phyloP scores from a whole-genome alignment of 192 early-diverging fungal genomes.

The Coemansia nantahalensis region DNA sequence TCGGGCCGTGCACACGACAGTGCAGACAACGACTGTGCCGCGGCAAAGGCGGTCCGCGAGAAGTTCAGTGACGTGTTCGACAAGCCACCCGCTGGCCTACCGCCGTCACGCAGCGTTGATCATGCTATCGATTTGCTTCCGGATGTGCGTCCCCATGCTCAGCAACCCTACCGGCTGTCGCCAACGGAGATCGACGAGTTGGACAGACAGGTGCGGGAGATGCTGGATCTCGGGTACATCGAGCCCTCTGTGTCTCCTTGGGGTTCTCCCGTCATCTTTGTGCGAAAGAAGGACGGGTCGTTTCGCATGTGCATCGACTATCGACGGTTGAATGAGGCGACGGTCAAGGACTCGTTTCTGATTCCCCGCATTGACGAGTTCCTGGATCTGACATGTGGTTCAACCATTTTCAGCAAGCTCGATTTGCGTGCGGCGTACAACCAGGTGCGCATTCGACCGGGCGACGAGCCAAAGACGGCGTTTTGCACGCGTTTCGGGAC shows the following conservation, averaged over 20 bases:
- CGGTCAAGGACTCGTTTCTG: slow-evolving; percentile 35
- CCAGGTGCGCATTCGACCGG: slow-evolving; percentile 31
- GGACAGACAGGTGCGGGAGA: not conserved
- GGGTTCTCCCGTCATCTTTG: slow-evolving; percentile 50
- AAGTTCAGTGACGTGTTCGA: not conserved
- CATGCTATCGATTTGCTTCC: slow-evolving; percentile 2
- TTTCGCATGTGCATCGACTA: slow-evolving; percentile 57
- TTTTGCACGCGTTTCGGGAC: slow-evolving; percentile 37
- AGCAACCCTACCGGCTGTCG: not conserved
- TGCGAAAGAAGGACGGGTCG: slow-evolving; percentile 53
- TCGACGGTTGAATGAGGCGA: slow-evolving; percentile 47
- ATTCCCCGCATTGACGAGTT: slow-evolving; percentile 54
- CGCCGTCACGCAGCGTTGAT: not conserved
- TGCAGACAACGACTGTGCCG: too few relatives aligned
- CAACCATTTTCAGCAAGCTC: slow-evolving; percentile 32
- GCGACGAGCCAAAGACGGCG: slow-evolving; percentile 48
- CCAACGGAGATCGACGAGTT: not conserved
- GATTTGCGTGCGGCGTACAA: slow-evolving; percentile 47
- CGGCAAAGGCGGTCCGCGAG: not conserved
- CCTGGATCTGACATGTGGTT: slow-evolving; percentile 21
- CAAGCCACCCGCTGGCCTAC: slow-evolving; percentile 1
- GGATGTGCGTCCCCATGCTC: not conserved
- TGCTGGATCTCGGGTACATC: slow-evolving; percentile 15
- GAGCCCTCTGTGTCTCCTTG: slow-evolving; percentile 18
- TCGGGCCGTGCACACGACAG: too few relatives aligned